phyloP scores from a whole-genome alignment of 2,329 filamentous ascomycete genomes.

The Talaromyces sp. region DNA sequence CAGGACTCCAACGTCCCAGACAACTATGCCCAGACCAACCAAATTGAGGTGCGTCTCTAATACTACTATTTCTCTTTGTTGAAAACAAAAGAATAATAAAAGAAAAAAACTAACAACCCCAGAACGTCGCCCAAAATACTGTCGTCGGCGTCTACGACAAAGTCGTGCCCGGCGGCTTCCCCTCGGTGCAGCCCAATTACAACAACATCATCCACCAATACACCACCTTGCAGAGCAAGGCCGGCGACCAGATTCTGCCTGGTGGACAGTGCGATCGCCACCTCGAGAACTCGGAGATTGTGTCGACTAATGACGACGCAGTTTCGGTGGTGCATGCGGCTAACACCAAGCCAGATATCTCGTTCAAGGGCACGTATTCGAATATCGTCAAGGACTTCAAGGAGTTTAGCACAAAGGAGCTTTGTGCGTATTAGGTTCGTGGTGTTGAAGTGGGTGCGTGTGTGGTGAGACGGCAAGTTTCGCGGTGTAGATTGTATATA shows the following conservation, averaged over 20 bases:
- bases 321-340: neutral
- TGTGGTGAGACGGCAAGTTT: neutral
- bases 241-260: constrained; percentile 4
- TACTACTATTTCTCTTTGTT: no score
- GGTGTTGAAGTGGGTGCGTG: neutral
- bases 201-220: constrained; percentile 8
- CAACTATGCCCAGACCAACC: constrained; percentile 5
- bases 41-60: neutral
- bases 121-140: constrained; percentile 10
- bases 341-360: neutral
- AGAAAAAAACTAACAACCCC: neutral
- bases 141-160: constrained; percentile 9
- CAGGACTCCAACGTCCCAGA: constrained; percentile 8
- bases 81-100: no score
- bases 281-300: constrained; percentile 2
- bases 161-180: constrained; percentile 6
- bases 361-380: constrained; percentile 4
- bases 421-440: neutral
- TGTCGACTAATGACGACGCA: neutral
- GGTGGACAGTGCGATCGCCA: constrained; percentile 6
- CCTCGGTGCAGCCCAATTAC: constrained; percentile 1
- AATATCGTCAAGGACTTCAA: constrained; percentile 2
- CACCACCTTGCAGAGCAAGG: constrained; percentile 3
- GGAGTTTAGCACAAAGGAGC: constrained; percentile 6
- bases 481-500: neutral